Evolutionary conservation across 768 basidiomycete genomes (phyloP).

Genomic region (Russula dissimulans): DNA sequence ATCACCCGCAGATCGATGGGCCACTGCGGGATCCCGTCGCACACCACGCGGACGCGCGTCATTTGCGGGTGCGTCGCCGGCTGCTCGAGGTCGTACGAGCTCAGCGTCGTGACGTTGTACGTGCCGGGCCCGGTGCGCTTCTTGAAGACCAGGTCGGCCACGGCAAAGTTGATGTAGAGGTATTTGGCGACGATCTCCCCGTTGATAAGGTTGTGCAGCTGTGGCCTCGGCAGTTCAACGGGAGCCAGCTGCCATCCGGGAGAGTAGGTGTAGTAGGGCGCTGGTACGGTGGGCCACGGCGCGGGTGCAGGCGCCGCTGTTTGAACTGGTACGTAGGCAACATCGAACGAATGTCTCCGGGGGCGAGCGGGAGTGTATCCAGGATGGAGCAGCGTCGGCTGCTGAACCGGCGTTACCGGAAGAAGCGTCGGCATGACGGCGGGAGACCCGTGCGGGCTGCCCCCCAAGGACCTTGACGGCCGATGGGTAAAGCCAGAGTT

Average conservation of each 20-base stretch:
- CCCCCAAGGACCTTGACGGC: constrained; percentile 10
- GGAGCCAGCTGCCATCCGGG: constrained; percentile 1
- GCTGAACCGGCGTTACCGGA: constrained; percentile 5
- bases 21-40: constrained; percentile 18
- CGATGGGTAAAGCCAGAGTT: constrained; percentile 4
- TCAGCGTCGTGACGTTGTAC: not conserved
- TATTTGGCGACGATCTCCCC: constrained; percentile 9
- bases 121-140: not conserved
- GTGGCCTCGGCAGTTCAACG: constrained; percentile 13
- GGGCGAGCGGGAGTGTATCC: constrained; percentile 6
- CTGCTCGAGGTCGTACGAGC: constrained; percentile 16
- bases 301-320: not conserved
- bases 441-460: constrained; percentile 8
- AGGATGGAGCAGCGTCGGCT: constrained; percentile 7
- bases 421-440: constrained; percentile 9
- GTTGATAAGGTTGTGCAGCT: constrained; percentile 16
- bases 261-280: constrained; percentile 10
- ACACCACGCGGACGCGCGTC: constrained; percentile 17
- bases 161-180: constrained; percentile 9
- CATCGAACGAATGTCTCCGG: constrained; percentile 16
- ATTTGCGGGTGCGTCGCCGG: constrained; percentile 19
- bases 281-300: constrained; percentile 7
- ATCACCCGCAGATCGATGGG: constrained; percentile 15
- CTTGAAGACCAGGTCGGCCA: constrained; percentile 3
- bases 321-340: constrained; percentile 5